Base-by-base conservation (phyloP, 2,329 filamentous ascomycete species). In the Eurotiales sp. region DNA sequence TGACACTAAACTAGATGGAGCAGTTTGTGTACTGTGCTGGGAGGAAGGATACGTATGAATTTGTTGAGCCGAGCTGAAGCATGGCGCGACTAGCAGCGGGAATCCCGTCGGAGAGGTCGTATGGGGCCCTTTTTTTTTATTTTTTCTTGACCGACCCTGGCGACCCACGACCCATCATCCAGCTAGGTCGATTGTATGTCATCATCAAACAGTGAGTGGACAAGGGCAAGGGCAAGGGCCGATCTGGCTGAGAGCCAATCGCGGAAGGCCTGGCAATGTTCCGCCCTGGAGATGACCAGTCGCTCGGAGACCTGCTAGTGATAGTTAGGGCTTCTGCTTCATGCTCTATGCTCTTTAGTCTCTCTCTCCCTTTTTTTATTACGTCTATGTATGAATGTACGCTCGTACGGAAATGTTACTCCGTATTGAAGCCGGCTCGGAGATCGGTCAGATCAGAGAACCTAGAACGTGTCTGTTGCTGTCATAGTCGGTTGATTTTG, bases 211-310 rank as follows among this genome's bases (percentile, higher is more conserved):
- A 44, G 46, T 42, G 45, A 46, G 34, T 42, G 19, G 21, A 42
- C 47, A 43, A n/a, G n/a, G n/a, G n/a, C n/a, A n/a, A n/a, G n/a
- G n/a, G n/a, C n/a, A n/a, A n/a, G 19, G 46, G 39, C 29, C 39
- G 47, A 50, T 50, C 39, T 43, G 39, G 40, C 27, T 42, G 21
- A n/a, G 41, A 34, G 27, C 54, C 54, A 55, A 55, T 55, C 54
- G 54, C 54, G 54, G 54, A 55, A 44, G 54, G 23, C 15, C 29
- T 49, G 39, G 43, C 37, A 27, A 29, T 30, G 17, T 55, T 55
- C 54, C 52, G 52, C 36, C 34, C 25, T 40, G 32, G 41, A 51
- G 40, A 27, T 51, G 48, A 51, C 48, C 48, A 51, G 48, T 51
- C 48, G 41, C 48, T 51, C 48, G 48, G 48, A 51, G 48, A 51